Percentiles rank a stretch among this genome's conserved stretches.
Evolutionary conservation across 257 asterid species (phyloP).

Genomic region (Plantago major): DNA sequence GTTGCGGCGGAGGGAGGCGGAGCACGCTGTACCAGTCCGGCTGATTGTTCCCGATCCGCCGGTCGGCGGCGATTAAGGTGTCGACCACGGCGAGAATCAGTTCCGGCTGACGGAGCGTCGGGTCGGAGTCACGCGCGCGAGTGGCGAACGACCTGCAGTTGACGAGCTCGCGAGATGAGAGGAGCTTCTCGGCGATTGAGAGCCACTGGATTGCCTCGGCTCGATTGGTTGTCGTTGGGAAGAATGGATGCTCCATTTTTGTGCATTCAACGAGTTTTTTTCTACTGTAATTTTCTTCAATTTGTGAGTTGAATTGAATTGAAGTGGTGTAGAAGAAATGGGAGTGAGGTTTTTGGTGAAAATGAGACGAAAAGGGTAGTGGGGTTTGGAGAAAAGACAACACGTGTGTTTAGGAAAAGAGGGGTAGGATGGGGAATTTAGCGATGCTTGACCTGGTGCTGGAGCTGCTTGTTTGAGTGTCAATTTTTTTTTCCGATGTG

Average conservation of each 20-base stretch:
- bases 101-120: slow-evolving; percentile 65
- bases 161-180: slow-evolving; percentile 68
- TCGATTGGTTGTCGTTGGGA: slow-evolving; percentile 56
- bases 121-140: slow-evolving; percentile 93
- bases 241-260: slow-evolving; percentile 84
- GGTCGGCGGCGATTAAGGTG: slow-evolving; percentile 74
- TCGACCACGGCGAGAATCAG: slow-evolving; percentile 82
- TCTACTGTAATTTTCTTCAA: background rate
- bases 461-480: too few relatives aligned
- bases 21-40: slow-evolving; percentile 77
- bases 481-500: too few relatives aligned
- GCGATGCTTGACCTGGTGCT: too few relatives aligned
- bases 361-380: slow-evolving; percentile 14
- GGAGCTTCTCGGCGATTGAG: slow-evolving; percentile 80
- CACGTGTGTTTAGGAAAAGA: background rate
- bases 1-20: slow-evolving; percentile 57
- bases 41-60: slow-evolving; percentile 65
- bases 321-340: background rate
- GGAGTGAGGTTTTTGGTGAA: background rate
- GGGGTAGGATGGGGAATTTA: slow-evolving; percentile 14
- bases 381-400: slow-evolving; percentile 1
- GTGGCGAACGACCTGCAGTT: slow-evolving; percentile 86
- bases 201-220: slow-evolving; percentile 89
- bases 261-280: background rate
- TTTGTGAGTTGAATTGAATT: background rate